Percentiles rank a stretch among this genome's conserved stretches.
Conservation (phyloP, 2,329 filamentous ascomycete species). For the Fusarium beomiforme region DNA sequence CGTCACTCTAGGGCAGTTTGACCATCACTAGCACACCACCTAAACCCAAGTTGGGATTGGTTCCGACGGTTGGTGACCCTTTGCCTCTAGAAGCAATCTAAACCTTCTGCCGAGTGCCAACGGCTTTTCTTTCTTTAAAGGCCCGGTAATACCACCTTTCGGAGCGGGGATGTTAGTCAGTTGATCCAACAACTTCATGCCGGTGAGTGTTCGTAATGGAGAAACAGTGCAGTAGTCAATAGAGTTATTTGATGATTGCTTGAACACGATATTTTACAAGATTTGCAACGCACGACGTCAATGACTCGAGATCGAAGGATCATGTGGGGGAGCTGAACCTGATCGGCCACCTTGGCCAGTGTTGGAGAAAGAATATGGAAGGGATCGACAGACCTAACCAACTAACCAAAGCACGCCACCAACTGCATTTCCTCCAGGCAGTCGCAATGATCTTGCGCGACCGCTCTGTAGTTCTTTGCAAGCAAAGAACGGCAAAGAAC, state of each 20-base stretch:
- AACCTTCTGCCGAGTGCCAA: neutral
- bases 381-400: conserved; percentile 5
- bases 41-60: neutral
- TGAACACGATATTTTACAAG: neutral
- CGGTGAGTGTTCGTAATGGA: neutral
- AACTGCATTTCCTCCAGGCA: neutral
- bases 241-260: neutral
- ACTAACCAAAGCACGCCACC: neutral
- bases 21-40: neutral
- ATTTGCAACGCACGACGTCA: neutral
- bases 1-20: neutral
- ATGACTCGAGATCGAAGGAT: conserved; percentile 10
- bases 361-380: neutral
- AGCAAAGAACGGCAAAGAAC: neutral
- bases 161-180: neutral
- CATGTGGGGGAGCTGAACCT: conserved; percentile 17
- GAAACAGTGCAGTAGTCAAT: neutral
- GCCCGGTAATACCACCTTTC: neutral
- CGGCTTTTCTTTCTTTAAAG: neutral
- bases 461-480: neutral
- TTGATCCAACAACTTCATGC: neutral
- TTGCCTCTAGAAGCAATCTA: neutral
- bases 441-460: neutral
- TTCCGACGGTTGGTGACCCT: neutral
- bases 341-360: neutral